Conservation (phyloP, 192 early-diverging fungal species). For the Coemansia sp. region DNA sequence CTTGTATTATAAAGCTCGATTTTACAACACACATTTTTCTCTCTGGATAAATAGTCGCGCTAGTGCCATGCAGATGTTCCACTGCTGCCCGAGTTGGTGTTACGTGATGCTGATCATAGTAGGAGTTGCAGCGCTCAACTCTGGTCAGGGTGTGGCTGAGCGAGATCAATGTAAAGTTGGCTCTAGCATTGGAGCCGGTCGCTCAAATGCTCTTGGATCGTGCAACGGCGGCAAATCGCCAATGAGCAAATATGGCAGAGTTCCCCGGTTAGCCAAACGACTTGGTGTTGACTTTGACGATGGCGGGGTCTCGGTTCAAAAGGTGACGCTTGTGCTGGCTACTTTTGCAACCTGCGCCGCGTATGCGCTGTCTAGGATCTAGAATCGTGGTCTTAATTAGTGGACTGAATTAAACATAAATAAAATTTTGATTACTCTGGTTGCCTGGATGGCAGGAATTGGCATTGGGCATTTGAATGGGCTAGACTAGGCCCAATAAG, state of each 20-base stretch:
- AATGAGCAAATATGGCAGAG: slow-evolving; percentile 10
- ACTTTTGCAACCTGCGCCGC: slow-evolving; percentile 23
- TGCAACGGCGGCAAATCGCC: slow-evolving; percentile 1
- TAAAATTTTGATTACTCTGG: not conserved
- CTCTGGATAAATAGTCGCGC: no score
- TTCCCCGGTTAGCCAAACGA: slow-evolving; percentile 22
- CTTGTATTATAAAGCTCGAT: no score
- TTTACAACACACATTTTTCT: no score
- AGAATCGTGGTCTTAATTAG: not conserved
- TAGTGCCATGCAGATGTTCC: not conserved
- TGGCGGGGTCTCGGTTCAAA: slow-evolving; percentile 21
- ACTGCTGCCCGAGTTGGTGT: not conserved
- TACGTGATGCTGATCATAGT: not conserved
- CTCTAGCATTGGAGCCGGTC: not conserved
- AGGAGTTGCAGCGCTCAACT: not conserved
- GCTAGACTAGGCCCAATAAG: not conserved
- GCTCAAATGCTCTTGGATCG: not conserved
- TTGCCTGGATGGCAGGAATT: not conserved
- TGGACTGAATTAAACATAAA: not conserved
- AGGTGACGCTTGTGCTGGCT: slow-evolving; percentile 16
- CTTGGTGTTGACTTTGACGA: slow-evolving; percentile 23
- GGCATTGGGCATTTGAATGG: not conserved
- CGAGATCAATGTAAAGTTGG: slow-evolving; percentile 10
- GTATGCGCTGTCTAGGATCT: slow-evolving; percentile 30
- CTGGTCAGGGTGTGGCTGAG: not conserved